A percentile compares a stretch with the other conserved stretches of the same genome.
These are phyloP conservation scores for Musa beccarii DNA, from an alignment of 176 grass and related monocot genomes.

Conservation along the genomic window DNA sequence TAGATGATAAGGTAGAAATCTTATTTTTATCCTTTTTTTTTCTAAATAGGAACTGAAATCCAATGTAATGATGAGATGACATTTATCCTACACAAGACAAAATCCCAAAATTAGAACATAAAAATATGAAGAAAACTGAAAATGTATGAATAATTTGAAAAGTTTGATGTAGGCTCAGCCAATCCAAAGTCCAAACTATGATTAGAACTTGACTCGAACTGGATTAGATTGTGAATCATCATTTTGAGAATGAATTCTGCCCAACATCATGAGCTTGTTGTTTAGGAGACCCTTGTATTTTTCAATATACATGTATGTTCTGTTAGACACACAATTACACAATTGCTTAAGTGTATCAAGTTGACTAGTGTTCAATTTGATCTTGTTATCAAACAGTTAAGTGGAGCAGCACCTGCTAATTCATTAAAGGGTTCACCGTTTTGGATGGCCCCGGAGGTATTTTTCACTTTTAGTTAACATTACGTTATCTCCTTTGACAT, in stretches of 20 bases:
- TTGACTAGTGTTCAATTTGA: not conserved
- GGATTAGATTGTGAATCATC: too few relatives aligned
- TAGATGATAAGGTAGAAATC: too few relatives aligned
- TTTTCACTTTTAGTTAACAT: not conserved
- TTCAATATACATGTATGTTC: not conserved
- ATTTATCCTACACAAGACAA: too few relatives aligned
- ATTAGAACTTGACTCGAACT: too few relatives aligned
- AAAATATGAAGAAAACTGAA: too few relatives aligned
- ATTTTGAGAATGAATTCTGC: not conserved
- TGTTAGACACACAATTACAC: not conserved
- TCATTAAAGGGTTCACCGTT: conserved; percentile 89
- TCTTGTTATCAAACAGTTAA: conserved; percentile 40
- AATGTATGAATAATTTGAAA: too few relatives aligned
- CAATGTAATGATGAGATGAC: too few relatives aligned
- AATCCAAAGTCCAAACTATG: too few relatives aligned
- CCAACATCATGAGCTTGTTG: not conserved
- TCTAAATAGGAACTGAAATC: too few relatives aligned
- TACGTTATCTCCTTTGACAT: not conserved
- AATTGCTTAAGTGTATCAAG: not conserved
- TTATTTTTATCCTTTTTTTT: too few relatives aligned
- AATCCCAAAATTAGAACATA: too few relatives aligned
- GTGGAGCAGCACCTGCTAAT: conserved; percentile 58
- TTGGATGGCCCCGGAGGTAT: conserved; percentile 98
- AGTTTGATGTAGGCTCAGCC: too few relatives aligned
- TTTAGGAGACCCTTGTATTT: not conserved